Percentiles rank a stretch among this genome's conserved stretches.
phyloP scores from a whole-genome alignment of 2,329 filamentous ascomycete genomes.

The Macrophomina pseudophaseolina region DNA sequence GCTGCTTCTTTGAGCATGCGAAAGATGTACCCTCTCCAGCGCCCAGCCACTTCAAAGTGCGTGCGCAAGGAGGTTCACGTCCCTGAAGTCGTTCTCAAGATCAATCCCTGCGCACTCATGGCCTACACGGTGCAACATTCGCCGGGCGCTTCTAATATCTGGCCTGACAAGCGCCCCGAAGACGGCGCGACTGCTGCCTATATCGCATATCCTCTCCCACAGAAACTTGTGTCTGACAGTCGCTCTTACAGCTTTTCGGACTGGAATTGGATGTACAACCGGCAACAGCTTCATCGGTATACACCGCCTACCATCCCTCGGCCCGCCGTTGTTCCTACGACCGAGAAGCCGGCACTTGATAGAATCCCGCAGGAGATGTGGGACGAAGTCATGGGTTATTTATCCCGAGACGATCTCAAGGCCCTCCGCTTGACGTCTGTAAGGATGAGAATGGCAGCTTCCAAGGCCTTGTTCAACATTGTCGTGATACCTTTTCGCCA shows the following conservation, averaged over 20 bases:
- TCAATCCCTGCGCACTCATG: not conserved
- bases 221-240: not conserved
- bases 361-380: constrained; percentile 67
- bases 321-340: not conserved
- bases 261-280: not conserved
- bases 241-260: not conserved
- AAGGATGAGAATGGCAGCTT: constrained; percentile 64
- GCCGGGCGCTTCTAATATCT: not conserved
- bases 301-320: not conserved
- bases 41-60: not conserved
- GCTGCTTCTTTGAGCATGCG: not conserved
- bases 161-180: constrained; percentile 1
- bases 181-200: not conserved
- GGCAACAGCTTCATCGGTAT: not conserved
- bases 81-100: not conserved
- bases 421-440: constrained; percentile 65
- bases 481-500: constrained; percentile 70
- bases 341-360: not conserved
- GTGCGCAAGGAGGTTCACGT: not conserved
- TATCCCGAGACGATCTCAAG: constrained; percentile 65
- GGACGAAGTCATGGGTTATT: constrained; percentile 59
- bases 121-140: not conserved
- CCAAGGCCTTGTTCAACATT: constrained; percentile 63
- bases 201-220: not conserved
- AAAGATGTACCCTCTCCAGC: not conserved